Evolutionary conservation across 768 basidiomycete genomes (phyloP), one percentile per base, ranked within the genome.

Genomic region (Strobilomyces confusus): DNA sequence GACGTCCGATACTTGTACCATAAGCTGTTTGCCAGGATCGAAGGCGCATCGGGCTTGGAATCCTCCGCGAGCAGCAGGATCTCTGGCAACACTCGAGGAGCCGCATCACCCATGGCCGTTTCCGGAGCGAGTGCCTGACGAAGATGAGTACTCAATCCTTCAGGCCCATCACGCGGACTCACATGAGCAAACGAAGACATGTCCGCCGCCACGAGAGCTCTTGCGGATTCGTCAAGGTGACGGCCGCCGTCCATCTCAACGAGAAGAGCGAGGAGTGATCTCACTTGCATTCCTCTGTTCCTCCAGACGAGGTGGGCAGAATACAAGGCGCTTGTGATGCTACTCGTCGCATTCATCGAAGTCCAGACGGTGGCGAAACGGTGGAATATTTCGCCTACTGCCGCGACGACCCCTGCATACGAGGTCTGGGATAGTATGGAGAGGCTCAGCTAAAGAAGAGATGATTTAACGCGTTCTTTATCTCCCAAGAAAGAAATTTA

Each of bases 1-100:
- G 87, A 80, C 15, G 80, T 81, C 40, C 86, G 82, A 60, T 91
- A 91, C 63, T 88, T 87, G 68, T 88, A 87, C 90, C 90, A 92
- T 14, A 92, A 73, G 43, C 79, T 79, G 59, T 86, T 87, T 0
- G 89, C 89, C 20, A 92, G 80, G 44, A 79, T 77, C 1, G 83
- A 83, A 2, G 87, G 79, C 6, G 83, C 87, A 52, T 85, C 82
- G 0, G 73, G 72, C 46, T 78, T 76, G 3, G 75, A 69, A 62
- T 88, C 81, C 11, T 75, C 79, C 5, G 80, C 79, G n/a, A 90
- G 77, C 9, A 82, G 64, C 19, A 87, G 71, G 36, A 90, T 87
- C 64, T 90, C 88, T 0, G 85, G 82, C 11, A 79, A 67, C 38
- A 67, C 69, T 1, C 51, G 51, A 15, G 77, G 77, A 2, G 73